phyloP scores from a whole-genome alignment of 805 yeast species.

The Komagataella ulmi region DNA sequence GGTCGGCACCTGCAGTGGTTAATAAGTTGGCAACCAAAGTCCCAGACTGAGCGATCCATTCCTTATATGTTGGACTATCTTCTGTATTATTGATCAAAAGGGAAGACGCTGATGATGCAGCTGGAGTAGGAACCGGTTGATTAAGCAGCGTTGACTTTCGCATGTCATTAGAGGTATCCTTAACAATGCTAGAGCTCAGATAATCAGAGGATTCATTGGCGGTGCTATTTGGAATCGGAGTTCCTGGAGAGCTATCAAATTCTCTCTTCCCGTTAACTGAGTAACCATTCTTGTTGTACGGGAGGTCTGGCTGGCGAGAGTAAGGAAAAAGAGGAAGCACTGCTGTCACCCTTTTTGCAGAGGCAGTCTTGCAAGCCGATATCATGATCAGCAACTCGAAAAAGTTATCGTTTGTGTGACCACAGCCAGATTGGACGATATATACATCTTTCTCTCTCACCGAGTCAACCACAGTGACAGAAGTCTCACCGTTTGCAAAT shows the following conservation, averaged over 20 bases:
- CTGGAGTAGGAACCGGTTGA: neutral
- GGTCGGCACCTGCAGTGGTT: conserved; percentile 91
- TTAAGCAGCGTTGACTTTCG: neutral
- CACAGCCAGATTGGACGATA: conserved; percentile 78
- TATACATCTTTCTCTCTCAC: conserved; percentile 95
- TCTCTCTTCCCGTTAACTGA: conserved; percentile 6
- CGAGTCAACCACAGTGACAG: conserved; percentile 72
- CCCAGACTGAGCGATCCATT: conserved; percentile 95
- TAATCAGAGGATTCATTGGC: neutral
- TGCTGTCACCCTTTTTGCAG: conserved; percentile 80
- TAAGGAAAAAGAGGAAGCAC: conserved; percentile 92
- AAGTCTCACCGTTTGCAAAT: conserved; percentile 87
- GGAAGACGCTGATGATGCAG: neutral
- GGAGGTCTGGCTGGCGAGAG: conserved; percentile 91
- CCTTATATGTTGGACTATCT: conserved; percentile 58
- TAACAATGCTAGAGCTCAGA: neutral
- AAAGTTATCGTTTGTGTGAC: conserved; percentile 77
- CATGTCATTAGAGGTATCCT: neutral
- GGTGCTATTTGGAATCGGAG: conserved; percentile 18
- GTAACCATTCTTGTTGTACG: conserved; percentile 59
- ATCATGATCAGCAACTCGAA: conserved; percentile 73
- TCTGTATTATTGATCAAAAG: neutral
- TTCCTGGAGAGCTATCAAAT: conserved; percentile 31
- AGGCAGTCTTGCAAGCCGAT: conserved; percentile 87
- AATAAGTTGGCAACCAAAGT: conserved; percentile 79